Percentiles rank a stretch among this genome's conserved stretches.
Conservation (phyloP, 805 yeast genomes). For the Kodamaea lidongshanica region DNA sequence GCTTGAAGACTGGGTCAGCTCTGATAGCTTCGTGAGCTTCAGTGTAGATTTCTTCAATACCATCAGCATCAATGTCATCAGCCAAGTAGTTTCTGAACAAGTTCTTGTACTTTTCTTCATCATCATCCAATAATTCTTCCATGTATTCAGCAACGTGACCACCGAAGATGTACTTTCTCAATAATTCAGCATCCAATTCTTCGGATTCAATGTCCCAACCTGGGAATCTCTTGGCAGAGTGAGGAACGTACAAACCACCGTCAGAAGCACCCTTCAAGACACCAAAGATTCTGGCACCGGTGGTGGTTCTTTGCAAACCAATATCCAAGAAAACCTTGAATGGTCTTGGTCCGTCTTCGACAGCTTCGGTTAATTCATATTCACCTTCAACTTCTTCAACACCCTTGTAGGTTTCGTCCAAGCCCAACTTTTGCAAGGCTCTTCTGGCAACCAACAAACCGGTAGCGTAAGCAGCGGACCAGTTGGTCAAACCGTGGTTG, state of each 20-base stretch:
- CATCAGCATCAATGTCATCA: conserved; percentile 96
- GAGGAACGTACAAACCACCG: conserved; percentile 99
- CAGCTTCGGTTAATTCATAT: conserved; percentile 96
- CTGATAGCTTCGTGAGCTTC: conserved; percentile 95
- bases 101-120: conserved; percentile 97
- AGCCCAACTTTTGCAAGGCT: conserved; percentile 93
- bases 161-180: conserved; percentile 99
- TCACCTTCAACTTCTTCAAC: conserved; percentile 99
- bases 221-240: conserved; percentile 99
- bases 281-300: conserved; percentile 99
- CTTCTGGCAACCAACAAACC: conserved; percentile 99
- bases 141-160: conserved; percentile 99
- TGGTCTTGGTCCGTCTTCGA: conserved; percentile 99
- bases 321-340: conserved; percentile 99
- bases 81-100: conserved; percentile 94
- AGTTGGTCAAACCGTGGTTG: conserved; percentile 97
- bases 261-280: conserved; percentile 99
- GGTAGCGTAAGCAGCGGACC: conserved; percentile 99
- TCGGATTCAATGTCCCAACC: conserved; percentile 99
- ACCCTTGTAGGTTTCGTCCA: conserved; percentile 97
- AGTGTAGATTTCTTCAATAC: conserved; percentile 89
- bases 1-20: conserved; percentile 88
- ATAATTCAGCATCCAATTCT: conserved; percentile 94
- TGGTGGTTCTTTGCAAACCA: conserved; percentile 99
- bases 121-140: conserved; percentile 99